Evolutionary conservation across 106 monocot species (phyloP), one percentile per base, ranked within the genome.

Genomic region (Hemerocallis citrina): DNA sequence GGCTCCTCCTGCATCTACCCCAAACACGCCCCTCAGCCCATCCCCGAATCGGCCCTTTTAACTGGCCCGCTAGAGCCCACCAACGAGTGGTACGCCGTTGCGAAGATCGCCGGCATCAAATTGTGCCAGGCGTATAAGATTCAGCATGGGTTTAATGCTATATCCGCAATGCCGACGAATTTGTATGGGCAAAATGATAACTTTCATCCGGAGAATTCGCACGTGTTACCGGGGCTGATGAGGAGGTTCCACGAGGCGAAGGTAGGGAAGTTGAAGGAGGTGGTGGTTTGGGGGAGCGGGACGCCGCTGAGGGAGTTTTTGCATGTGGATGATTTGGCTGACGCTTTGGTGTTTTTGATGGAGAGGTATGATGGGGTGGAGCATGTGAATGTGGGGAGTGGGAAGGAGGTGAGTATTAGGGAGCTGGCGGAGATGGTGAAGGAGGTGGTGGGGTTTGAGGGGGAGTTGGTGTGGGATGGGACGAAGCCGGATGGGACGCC

Each of bases 1-100:
- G 96, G 96, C 4, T 98, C 96, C 52, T 98, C 96, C 44, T 98
- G 96, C 81, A 98, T 98, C 65, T 98, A 98, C 77, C 96, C 96
- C 13, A 91, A 91, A 62, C 64, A 77, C 69, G 91, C 96, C 25
- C 91, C 91, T 0, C 96, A 98, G 73, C 96, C 96, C 21, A 98
- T 98, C 63, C 75, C 86, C 1, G 96, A 98, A 37, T 72, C 75
- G 16, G 73, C 91, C 1, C 84, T 91, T 25, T 81, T 98, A 44
- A 64, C 87, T 7, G 84, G 75, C 30, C 81, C 96, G 0, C 91
- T 98, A 27, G 96, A 98, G 67, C 96, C 96, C 36, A 98, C 96
- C 57, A 98, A 98, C 65, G 87, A 98, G 79, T 87, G 91, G 96
- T 94, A 89, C 69, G 96, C 96, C 37, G 61, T 98, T 6, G 96